Evolutionary conservation across 2,329 filamentous ascomycete genomes (phyloP), one percentile per base, ranked within the genome.

Genomic region (Diaporthe capsici): DNA sequence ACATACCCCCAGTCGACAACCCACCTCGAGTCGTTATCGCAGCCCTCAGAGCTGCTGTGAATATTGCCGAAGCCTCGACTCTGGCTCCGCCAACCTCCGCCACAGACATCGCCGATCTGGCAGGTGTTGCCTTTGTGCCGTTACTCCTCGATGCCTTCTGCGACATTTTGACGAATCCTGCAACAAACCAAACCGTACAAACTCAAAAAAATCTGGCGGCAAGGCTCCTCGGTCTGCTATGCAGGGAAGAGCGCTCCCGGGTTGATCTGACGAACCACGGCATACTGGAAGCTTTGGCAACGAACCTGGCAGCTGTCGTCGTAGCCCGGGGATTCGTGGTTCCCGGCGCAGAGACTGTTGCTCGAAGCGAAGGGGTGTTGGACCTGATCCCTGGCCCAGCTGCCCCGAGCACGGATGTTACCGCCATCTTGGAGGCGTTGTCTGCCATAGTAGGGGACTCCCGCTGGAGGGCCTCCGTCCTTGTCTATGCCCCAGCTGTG

Each of bases 401-500:
- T 10, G 89, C 90, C 2, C 85, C 87, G 20, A 87, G 86, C 22
- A 87, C 90, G 37, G 90, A 90, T 76, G 84, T 98, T 53, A 89
- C 92, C 2, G 91, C 92, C 13, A 90, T 98, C 25, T 85, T 98
- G 9, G 93, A 95, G 77, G 94, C 96, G 0, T 90, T 98, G 70
- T 90, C 92, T 28, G 90, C 92, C 61, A 93, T 98, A 65, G 90
- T 98, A 68, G 90, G 92, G 76, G 91, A 94, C 80, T 98, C 96
- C 0, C 93, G 92, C 79, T 94, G 93, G 83, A 91, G 95, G 73
- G 92, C 94, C 13, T 93, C 93, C 78, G 90, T 94, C 79, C 89
- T 94, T 67, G 84, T 93, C 58, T 92, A 90, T 76, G 93, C 93
- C 1, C 93, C 93, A 2, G 89, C 91, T 0, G 91, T 95, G 55